phyloP scores from a whole-genome alignment of 2,329 filamentous ascomycete genomes.

The Tolypocladium paradoxum region DNA sequence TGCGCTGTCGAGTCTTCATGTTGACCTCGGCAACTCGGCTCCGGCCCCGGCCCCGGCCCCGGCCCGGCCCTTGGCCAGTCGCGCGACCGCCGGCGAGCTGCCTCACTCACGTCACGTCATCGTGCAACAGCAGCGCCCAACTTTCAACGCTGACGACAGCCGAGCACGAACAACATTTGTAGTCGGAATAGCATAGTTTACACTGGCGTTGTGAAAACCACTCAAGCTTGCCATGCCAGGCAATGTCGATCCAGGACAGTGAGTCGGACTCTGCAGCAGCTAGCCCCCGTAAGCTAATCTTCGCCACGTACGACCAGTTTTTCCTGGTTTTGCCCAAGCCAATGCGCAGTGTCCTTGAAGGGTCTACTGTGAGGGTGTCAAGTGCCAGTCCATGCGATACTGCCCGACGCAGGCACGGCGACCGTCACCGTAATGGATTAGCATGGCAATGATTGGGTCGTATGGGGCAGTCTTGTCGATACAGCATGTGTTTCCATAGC shows the following conservation, averaged over 20 bases:
- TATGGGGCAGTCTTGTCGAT: not conserved
- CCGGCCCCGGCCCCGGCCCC: too few species aligned
- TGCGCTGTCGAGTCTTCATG: too few species aligned
- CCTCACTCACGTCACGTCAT: too few species aligned
- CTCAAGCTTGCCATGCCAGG: slow-evolving; percentile 3
- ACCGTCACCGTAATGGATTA: not conserved
- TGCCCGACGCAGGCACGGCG: slow-evolving; percentile 2
- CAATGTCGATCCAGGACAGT: slow-evolving; percentile 1
- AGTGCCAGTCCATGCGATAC: slow-evolving; percentile 1
- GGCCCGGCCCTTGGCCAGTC: too few species aligned
- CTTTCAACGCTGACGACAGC: too few species aligned
- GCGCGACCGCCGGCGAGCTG: too few species aligned
- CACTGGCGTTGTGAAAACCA: slow-evolving; percentile 4
- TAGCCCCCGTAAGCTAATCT: not conserved
- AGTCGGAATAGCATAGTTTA: not conserved
- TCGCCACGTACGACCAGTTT: not conserved
- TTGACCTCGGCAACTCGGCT: too few species aligned
- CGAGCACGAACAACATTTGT: too few species aligned
- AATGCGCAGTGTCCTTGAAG: not conserved
- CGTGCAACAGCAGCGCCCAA: too few species aligned
- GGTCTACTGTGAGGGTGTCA: not conserved
- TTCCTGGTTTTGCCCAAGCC: not conserved
- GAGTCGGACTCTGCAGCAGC: not conserved
- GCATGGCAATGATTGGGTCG: slow-evolving; percentile 1
- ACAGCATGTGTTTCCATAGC: slow-evolving; percentile 1